Conservation (phyloP, 129 eudicot species). For the Centaurea solstitialis region DNA sequence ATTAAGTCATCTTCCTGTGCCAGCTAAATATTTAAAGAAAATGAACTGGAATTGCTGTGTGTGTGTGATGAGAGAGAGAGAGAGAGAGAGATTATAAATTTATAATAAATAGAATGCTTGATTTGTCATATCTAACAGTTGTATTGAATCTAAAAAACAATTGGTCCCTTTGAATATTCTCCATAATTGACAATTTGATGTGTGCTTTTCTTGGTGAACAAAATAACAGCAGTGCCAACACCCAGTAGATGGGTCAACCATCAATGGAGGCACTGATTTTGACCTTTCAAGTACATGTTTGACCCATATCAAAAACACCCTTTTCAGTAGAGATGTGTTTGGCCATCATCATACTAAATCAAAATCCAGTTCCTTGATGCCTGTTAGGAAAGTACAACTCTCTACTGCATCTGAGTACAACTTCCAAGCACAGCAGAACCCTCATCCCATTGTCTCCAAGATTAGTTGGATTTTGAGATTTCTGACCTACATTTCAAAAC, state of each 20-base stretch:
- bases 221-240: constrained; percentile 23
- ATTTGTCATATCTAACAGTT: constrained; percentile 40
- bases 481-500: constrained; percentile 23
- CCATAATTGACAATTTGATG: constrained; percentile 31
- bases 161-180: constrained; percentile 21
- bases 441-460: constrained; percentile 12
- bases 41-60: constrained; percentile 30
- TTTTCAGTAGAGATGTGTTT: constrained; percentile 12
- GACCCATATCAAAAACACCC: constrained; percentile 34
- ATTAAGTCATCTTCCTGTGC: constrained; percentile 22
- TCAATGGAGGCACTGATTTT: constrained; percentile 26
- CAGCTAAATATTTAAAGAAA: constrained; percentile 29
- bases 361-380: constrained; percentile 2
- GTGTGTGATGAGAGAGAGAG: background rate
- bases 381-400: constrained; percentile 23
- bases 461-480: constrained; percentile 20
- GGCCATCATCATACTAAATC: constrained; percentile 5
- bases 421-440: constrained; percentile 19
- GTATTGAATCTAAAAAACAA: constrained; percentile 28
- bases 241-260: constrained; percentile 20
- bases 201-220: constrained; percentile 33
- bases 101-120: constrained; percentile 32
- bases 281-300: constrained; percentile 26
- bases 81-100: constrained; percentile 6
- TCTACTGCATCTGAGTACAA: constrained; percentile 31